Base-by-base conservation (phyloP, 2,329 filamentous ascomycete species). In the Fusarium praegraminearum region DNA sequence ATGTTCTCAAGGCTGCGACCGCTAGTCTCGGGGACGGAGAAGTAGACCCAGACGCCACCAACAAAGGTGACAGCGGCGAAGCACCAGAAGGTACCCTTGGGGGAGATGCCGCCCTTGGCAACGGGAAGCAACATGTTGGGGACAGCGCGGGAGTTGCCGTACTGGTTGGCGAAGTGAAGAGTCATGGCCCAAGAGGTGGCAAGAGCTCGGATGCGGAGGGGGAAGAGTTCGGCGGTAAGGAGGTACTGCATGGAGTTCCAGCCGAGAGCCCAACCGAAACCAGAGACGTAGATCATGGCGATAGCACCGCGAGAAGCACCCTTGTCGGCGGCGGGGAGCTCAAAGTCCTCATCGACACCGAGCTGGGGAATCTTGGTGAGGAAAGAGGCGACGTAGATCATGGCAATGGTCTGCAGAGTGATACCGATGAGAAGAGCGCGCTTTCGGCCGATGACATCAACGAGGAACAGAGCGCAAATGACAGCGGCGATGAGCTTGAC, bases 211-310 rank as follows among this genome's bases (percentile, higher is more conserved):
- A 94, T 89, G 5, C 91, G 86, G 12, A 94, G 84, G 1, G 92
- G 91, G 81, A 93, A 94, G 65, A 94, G 85, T 76, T 94, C 92
- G 2, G 91, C 90, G 16, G 91, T 93, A 58, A 94, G 86, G 6
- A 94, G 84, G 76, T 94, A 94, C 79, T 93, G 91, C 84, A 93
- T 91, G 1, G 85, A 87, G 80, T 93, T 93, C 90, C 89, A 94
- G 36, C 87, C 90, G 4, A 91, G 80, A 4, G 90, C 90, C 89
- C 90, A 92, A 2, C 90, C 90, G 59, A 88, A 84, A 3, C 90
- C 90, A 0, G 86, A 90, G 22, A 93, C 54, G 76, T 91, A 93
- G 70, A 93, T 92, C 88, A 92, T 91, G 49, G 88, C 89, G 62
- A 93, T 88, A 15, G 91, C 92, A 5, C 87, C 90, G 26, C 85